Evolutionary conservation across 192 early-diverging fungal genomes (phyloP).

Genomic region (Coemansia guatemalensis): DNA sequence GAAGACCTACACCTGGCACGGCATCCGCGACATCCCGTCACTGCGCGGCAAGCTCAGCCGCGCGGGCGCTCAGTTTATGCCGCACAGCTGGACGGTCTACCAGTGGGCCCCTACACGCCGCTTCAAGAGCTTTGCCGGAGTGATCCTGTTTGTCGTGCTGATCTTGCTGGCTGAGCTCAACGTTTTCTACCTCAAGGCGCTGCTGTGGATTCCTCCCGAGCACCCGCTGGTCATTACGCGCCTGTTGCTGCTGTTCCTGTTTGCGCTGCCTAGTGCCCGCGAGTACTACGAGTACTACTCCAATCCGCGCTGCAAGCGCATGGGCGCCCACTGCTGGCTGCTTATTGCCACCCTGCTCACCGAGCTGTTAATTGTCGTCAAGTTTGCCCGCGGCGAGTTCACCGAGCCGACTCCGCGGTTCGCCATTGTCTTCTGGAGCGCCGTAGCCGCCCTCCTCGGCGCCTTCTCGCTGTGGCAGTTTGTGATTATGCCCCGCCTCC

Average conservation of each 20-base stretch:
- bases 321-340: constrained; percentile 94
- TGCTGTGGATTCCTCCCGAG: constrained; percentile 89
- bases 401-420: constrained; percentile 67
- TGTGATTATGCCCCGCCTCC: constrained; percentile 36
- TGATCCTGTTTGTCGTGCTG: constrained; percentile 66
- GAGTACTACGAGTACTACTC: constrained; percentile 90
- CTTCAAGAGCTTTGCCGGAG: constrained; percentile 84
- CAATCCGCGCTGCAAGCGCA: constrained; percentile 76
- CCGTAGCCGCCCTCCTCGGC: constrained; percentile 59
- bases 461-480: constrained; percentile 81
- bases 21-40: constrained; percentile 80
- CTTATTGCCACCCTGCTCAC: constrained; percentile 83
- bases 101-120: constrained; percentile 87
- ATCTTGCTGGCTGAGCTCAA: constrained; percentile 77
- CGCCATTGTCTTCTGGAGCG: constrained; percentile 75
- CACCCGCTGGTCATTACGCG: constrained; percentile 79
- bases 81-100: constrained; percentile 92
- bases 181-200: constrained; percentile 91
- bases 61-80: constrained; percentile 90
- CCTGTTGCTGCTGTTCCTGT: constrained; percentile 78
- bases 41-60: constrained; percentile 85
- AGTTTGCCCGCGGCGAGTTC: constrained; percentile 89
- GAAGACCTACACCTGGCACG: constrained; percentile 96
- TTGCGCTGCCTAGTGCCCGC: constrained; percentile 80
- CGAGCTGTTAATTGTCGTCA: constrained; percentile 88